A percentile compares a stretch with the other conserved stretches of the same genome.
Conservation (phyloP, 208 protist species). For the Naegleria gruberi region DNA sequence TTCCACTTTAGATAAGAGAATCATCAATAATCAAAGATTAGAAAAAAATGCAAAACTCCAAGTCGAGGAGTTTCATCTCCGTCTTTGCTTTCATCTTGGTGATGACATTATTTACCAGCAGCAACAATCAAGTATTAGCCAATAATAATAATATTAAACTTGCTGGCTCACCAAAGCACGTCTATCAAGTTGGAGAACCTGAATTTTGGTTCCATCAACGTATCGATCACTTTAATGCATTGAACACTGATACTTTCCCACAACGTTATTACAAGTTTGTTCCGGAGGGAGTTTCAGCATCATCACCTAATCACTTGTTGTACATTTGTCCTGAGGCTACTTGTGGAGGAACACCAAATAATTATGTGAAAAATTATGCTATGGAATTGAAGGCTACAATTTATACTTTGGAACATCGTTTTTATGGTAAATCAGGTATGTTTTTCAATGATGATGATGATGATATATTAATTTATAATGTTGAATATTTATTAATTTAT, state of each 20-base stretch:
- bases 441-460: background rate
- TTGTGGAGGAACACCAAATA: slow-evolving; percentile 4
- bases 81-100: too few relatives aligned
- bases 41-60: too few relatives aligned
- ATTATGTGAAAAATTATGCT: slow-evolving; percentile 14
- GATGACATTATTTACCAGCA: too few relatives aligned
- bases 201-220: background rate
- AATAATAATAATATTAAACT: too few relatives aligned
- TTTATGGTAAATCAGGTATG: slow-evolving; percentile 7
- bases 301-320: background rate
- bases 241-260: background rate
- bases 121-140: too few relatives aligned
- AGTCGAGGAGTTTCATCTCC: too few relatives aligned
- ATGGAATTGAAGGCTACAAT: background rate
- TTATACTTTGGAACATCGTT: slow-evolving; percentile 7
- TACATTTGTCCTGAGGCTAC: background rate
- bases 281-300: background rate
- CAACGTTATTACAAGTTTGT: background rate
- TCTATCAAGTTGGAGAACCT: background rate
- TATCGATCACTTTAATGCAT: background rate
- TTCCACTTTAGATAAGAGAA: too few relatives aligned
- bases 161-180: background rate
- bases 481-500: too few relatives aligned
- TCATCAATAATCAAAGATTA: too few relatives aligned
- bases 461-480: too few relatives aligned